Evolutionary conservation across 75 land plant species (phyloP).

Genomic region (Picea sitchensis): DNA sequence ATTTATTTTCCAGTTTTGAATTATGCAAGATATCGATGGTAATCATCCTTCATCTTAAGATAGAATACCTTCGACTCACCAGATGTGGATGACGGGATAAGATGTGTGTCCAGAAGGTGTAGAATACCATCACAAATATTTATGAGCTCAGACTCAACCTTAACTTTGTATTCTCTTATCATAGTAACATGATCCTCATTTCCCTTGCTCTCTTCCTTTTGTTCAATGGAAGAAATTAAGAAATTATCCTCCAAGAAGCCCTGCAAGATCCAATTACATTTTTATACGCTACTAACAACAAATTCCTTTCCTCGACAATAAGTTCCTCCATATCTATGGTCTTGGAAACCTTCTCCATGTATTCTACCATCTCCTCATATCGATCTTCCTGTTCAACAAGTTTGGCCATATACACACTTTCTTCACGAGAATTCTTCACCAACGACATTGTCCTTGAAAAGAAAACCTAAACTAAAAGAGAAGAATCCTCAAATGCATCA

Average conservation of each 20-base stretch:
- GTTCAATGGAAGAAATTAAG: slow-evolving; percentile 62
- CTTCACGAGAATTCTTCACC: slow-evolving; percentile 18
- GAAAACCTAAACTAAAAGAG: too few species aligned
- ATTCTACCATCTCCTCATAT: slow-evolving; percentile 76
- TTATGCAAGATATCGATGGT: slow-evolving; percentile 61
- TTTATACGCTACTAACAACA: slow-evolving; percentile 56
- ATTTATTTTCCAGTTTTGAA: slow-evolving; percentile 11
- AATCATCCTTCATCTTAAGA: slow-evolving; percentile 43
- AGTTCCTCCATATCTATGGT: slow-evolving; percentile 45
- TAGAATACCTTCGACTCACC: slow-evolving; percentile 49
- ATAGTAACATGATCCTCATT: slow-evolving; percentile 53
- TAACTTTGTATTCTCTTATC: slow-evolving; percentile 55
- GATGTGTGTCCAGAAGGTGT: slow-evolving; percentile 41
- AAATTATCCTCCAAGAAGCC: slow-evolving; percentile 68
- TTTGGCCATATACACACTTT: slow-evolving; percentile 59
- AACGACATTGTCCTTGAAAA: background rate
- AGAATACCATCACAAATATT: slow-evolving; percentile 58
- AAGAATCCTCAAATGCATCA: too few species aligned
- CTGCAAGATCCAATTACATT: slow-evolving; percentile 63
- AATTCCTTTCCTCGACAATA: slow-evolving; percentile 59
- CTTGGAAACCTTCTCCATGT: slow-evolving; percentile 55
- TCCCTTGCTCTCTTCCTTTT: slow-evolving; percentile 68
- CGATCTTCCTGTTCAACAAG: slow-evolving; percentile 60
- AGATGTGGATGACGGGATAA: slow-evolving; percentile 48
- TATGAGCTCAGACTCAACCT: slow-evolving; percentile 58